phyloP scores from a whole-genome alignment of 495 filamentous ascomycete genomes.

The Neurospora tetraspora region DNA sequence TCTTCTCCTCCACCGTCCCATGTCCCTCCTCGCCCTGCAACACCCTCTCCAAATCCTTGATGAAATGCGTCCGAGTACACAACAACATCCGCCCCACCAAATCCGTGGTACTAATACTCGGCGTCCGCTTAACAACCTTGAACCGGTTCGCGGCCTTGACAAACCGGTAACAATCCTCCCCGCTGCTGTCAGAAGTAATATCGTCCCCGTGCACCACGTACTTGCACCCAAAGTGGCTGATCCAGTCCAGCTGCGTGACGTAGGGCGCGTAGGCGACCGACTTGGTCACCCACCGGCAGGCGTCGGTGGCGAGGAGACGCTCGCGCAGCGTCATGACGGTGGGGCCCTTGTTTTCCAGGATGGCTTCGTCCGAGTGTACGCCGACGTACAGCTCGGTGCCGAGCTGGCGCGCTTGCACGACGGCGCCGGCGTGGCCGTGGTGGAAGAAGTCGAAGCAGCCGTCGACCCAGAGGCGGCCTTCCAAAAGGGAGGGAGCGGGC shows the following conservation, averaged over 20 bases:
- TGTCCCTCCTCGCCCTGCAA: conserved; percentile 64
- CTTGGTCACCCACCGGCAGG: conserved; percentile 85
- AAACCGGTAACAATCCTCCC: conserved; percentile 93
- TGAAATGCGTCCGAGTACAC: conserved; percentile 82
- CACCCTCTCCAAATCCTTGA: conserved; percentile 57
- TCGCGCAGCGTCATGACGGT: conserved; percentile 93
- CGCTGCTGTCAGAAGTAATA: conserved; percentile 84
- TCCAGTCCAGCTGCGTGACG: conserved; percentile 87
- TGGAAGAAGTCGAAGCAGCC: conserved; percentile 99
- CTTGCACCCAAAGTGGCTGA: conserved; percentile 83
- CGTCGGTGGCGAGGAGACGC: conserved; percentile 79
- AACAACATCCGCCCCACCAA: conserved; percentile 94
- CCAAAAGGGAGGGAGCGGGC: conserved; percentile 38
- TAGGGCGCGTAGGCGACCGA: conserved; percentile 84
- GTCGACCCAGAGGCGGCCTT: conserved; percentile 89
- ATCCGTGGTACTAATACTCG: conserved; percentile 93
- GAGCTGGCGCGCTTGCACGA: conserved; percentile 66
- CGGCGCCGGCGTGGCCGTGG: conserved; percentile 94
- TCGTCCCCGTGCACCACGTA: conserved; percentile 98
- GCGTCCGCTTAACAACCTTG: conserved; percentile 90
- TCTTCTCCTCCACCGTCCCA: conserved; percentile 55
- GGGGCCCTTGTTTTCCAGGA: conserved; percentile 92
- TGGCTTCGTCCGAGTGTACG: conserved; percentile 89
- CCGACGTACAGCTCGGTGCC: conserved; percentile 84
- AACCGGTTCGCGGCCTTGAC: conserved; percentile 89